Evolutionary conservation across 345 rosid species (phyloP).

Genomic region (Kernera saxatilis): DNA sequence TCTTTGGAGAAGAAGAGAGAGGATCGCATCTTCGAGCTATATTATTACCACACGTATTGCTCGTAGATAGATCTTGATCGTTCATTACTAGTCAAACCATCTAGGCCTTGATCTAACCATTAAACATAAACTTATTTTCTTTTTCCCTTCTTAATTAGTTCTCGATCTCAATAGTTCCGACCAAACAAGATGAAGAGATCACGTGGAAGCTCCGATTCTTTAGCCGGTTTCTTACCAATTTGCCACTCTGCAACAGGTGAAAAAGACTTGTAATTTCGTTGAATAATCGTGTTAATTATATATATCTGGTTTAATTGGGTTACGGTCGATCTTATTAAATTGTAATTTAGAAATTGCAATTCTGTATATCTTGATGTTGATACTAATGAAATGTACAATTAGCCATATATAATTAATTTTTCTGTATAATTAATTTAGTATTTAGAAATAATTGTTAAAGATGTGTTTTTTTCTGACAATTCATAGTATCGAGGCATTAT

Average conservation of each 20-base stretch:
- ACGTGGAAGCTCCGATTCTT: slow-evolving; percentile 78
- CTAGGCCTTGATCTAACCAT: neutral
- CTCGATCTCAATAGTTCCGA: neutral
- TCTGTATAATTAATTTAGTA: neutral
- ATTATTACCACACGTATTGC: neutral
- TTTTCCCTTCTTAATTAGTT: neutral
- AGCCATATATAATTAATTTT: too few relatives aligned
- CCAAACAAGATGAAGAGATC: slow-evolving; percentile 69
- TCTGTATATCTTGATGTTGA: neutral
- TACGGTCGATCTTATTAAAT: neutral
- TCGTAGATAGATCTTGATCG: slow-evolving; percentile 14
- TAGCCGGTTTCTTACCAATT: slow-evolving; percentile 73
- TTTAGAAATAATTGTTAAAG: neutral
- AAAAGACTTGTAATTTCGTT: neutral
- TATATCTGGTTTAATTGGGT: neutral
- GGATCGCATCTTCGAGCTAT: neutral
- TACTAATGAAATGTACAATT: neutral
- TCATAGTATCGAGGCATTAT: slow-evolving; percentile 21
- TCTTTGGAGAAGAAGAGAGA: slow-evolving; percentile 5
- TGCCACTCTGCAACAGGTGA: slow-evolving; percentile 69
- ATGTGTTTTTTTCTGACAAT: slow-evolving; percentile 12
- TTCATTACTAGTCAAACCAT: neutral
- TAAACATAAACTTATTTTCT: neutral
- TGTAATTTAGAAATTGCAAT: neutral
- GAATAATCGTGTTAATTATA: neutral